A percentile compares a stretch with the other conserved stretches of the same genome.
Evolutionary conservation across 192 early-diverging fungal genomes (phyloP).

Genomic region (Neocallimastix lanati): DNA sequence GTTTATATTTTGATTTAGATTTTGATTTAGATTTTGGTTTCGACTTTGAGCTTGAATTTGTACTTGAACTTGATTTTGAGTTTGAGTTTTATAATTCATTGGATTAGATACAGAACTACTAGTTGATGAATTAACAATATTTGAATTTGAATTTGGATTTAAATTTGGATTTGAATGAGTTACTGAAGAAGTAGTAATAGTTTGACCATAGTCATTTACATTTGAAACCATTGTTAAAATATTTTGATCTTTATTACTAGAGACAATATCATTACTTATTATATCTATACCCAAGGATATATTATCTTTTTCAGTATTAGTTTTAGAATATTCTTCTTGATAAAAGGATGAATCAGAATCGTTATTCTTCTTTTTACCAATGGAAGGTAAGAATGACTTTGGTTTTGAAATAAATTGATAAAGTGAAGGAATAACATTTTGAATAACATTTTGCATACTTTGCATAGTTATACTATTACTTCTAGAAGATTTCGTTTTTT

Average conservation of each 20-base stretch:
- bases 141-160: too few relatives aligned
- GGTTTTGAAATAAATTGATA: not conserved
- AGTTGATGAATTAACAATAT: too few relatives aligned
- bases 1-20: too few relatives aligned
- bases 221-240: too few relatives aligned
- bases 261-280: not conserved
- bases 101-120: too few relatives aligned
- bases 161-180: too few relatives aligned
- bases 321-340: not conserved
- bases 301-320: not conserved
- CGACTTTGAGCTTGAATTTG: too few relatives aligned
- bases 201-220: too few relatives aligned
- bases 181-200: too few relatives aligned
- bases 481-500: not conserved
- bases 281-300: not conserved
- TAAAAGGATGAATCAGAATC: not conserved
- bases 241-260: not conserved
- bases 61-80: too few relatives aligned
- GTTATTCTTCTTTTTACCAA: not conserved
- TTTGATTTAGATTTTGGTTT: too few relatives aligned
- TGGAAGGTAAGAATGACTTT: not conserved
- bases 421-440: not conserved
- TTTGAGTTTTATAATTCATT: too few relatives aligned
- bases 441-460: not conserved
- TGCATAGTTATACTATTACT: not conserved